Conservation (phyloP, 306 rosid species). For the Malus sylvestris region DNA sequence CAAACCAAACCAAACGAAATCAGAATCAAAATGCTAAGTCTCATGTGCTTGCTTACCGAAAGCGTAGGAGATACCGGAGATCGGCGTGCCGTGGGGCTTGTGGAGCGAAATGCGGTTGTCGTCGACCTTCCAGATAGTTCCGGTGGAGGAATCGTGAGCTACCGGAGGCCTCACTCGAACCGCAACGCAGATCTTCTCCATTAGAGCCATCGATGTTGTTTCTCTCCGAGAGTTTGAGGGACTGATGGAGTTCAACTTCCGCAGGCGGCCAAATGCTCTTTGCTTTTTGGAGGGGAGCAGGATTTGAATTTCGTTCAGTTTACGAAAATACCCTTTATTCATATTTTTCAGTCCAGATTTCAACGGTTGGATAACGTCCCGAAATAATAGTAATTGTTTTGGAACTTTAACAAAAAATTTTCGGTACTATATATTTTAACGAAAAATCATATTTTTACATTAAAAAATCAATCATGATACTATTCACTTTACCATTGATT, state of each 20-base stretch:
- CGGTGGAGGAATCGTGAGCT: constrained; percentile 36
- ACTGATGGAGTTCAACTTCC: background rate
- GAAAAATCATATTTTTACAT: too few species aligned
- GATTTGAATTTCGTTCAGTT: background rate
- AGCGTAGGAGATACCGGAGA: constrained; percentile 62
- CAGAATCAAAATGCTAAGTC: background rate
- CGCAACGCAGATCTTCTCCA: constrained; percentile 96
- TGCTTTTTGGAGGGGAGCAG: background rate
- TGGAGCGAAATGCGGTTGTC: constrained; percentile 87
- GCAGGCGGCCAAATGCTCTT: constrained; percentile 7
- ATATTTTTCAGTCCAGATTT: background rate
- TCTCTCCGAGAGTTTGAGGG: background rate
- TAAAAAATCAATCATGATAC: too few species aligned
- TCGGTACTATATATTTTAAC: too few species aligned
- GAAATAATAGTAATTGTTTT: background rate
- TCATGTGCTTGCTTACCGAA: constrained; percentile 42
- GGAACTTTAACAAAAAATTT: too few species aligned
- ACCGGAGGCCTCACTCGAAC: constrained; percentile 69
- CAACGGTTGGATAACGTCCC: background rate
- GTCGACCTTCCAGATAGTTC: constrained; percentile 76
- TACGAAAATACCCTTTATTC: constrained; percentile 8
- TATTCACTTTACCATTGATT: too few species aligned
- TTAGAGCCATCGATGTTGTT: constrained; percentile 1
- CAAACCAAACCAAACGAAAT: background rate
- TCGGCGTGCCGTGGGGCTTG: constrained; percentile 69